Base-by-base conservation (phyloP, 2,329 filamentous ascomycete genomes). In the Colletotrichum chlorophyti region DNA sequence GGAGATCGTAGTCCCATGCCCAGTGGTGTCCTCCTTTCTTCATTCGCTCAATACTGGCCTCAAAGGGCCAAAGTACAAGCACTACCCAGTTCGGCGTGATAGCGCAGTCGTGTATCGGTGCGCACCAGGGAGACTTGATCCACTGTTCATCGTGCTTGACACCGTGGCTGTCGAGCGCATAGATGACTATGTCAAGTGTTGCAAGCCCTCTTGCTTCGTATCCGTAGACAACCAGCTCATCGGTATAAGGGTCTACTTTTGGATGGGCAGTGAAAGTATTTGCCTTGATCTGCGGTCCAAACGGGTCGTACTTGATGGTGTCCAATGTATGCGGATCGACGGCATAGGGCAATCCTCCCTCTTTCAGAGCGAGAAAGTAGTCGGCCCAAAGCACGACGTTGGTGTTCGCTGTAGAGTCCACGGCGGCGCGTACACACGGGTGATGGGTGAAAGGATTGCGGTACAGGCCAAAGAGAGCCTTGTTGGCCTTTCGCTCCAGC, bases 341-440 rank as follows among this genome's bases (percentile, higher is more conserved):
- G 0, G 73, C 70, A 53, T 73, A 79, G 0, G 79, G 76, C n/a
- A 72, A 74, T 0, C 73, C 70, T 42, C 74, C 72, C 54, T 85
- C 82, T 62, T 83, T 83, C 29, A 73, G 69, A 0, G 79, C 79
- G 2, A 82, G 69, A 12, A 83, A 65, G 10, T 77, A 70, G 1
- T 77, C 77, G 15, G 76, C 71, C 72, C 77, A 84, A 62, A 75
- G 77, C 3, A 83, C 66, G 4, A 84, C 68, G 57, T 84, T 83
- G 0, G 81, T 84, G 58, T 84, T 84, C 3, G 79, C 74, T 0
- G 75, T 76, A 14, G 63, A 71, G 43, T 70, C 64, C 12, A 74
- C 70, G 2, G 69, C 70, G 38, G 72, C 72, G 15, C 64, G 62
- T 5, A 69, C 67, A 32, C 66, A 70, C 2, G 69, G 68, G 48